phyloP scores from a whole-genome alignment of 78 protist genomes.

The Dictyostelium intermedium region DNA sequence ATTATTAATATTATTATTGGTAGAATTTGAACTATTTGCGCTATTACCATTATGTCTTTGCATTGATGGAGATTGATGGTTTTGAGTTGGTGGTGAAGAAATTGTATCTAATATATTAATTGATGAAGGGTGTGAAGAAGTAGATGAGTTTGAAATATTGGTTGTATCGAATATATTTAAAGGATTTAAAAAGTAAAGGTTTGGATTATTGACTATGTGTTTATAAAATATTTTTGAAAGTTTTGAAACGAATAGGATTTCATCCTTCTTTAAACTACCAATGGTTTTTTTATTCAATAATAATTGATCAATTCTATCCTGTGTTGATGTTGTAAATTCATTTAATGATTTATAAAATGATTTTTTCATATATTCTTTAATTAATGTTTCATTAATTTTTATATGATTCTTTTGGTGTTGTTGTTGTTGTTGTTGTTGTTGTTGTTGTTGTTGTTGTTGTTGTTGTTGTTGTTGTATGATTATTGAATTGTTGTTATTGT shows the following conservation, averaged over 20 bases:
- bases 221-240: slow-evolving; percentile 47
- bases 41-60: slow-evolving; percentile 1
- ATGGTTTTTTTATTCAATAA: not conserved
- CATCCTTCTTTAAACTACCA: not conserved
- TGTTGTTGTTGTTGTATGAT: not conserved
- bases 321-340: slow-evolving; percentile 5
- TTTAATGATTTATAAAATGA: slow-evolving; percentile 30
- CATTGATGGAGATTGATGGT: not conserved
- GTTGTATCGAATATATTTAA: not conserved
- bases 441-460: not conserved
- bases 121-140: not conserved
- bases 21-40: too few relatives aligned
- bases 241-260: slow-evolving; percentile 49
- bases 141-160: not conserved
- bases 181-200: slow-evolving; percentile 10
- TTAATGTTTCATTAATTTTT: slow-evolving; percentile 27
- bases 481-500: not conserved
- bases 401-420: not conserved
- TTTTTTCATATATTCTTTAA: slow-evolving; percentile 48
- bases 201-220: slow-evolving; percentile 31
- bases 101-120: slow-evolving; percentile 3
- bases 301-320: not conserved
- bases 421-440: not conserved
- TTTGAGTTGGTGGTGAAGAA: not conserved
- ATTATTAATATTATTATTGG: too few relatives aligned